Evolutionary conservation across 306 rosid genomes (phyloP).

Genomic region (cucumber (Cucumis sativus)): Cucumber_9930_V3 NC_026657.2:31832001-31832500

Average conservation of each 20-base stretch:
- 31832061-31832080: background rate
- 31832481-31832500: constrained; percentile 67
- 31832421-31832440: constrained; percentile 62
- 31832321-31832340: constrained; percentile 58
- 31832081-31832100: background rate
- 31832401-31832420: constrained; percentile 58
- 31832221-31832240: constrained; percentile 61
- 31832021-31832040: constrained; percentile 16
- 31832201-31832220: constrained; percentile 56
- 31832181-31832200: constrained; percentile 37
- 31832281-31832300: constrained; percentile 46
- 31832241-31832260: constrained; percentile 15
- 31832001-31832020: constrained; percentile 19
- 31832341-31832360: constrained; percentile 59
- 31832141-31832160: constrained; percentile 24
- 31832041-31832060: constrained; percentile 18
- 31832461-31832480: constrained; percentile 60
- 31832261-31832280: constrained; percentile 19
- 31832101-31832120: constrained; percentile 7
- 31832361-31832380: constrained; percentile 26
- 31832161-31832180: constrained; percentile 37
- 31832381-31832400: constrained; percentile 50
- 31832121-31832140: constrained; percentile 11
- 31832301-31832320: constrained; percentile 55
- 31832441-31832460: constrained; percentile 87